These are phyloP conservation scores for Venustampulla echinocandica DNA, from an alignment of 495 filamentous ascomycete genomes.

Conservation along the genomic window DNA sequence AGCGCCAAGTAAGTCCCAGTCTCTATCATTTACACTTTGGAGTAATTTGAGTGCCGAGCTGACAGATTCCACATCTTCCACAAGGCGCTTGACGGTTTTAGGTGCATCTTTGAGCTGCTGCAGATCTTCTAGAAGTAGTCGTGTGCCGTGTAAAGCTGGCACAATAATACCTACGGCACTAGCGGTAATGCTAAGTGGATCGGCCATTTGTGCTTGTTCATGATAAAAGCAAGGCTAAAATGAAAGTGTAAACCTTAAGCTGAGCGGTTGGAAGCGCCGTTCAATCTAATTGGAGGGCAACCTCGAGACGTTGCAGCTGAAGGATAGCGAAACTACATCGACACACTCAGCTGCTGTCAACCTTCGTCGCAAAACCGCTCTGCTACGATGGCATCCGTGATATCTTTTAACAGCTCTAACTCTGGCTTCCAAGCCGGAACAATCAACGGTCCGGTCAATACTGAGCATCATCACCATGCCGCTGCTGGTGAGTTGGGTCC, in stretches of 20 bases:
- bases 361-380: slow-evolving; percentile 12
- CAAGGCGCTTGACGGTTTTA: slow-evolving; percentile 26
- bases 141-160: slow-evolving; percentile 30
- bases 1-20: slow-evolving; percentile 30
- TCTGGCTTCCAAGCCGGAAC: slow-evolving; percentile 25
- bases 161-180: slow-evolving; percentile 29
- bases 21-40: slow-evolving; percentile 26
- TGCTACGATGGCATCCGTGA: slow-evolving; percentile 13
- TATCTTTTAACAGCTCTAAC: slow-evolving; percentile 24
- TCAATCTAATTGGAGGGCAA: slow-evolving; percentile 7
- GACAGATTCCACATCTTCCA: slow-evolving; percentile 27
- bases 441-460: slow-evolving; percentile 26
- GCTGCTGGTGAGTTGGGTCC: slow-evolving; percentile 24
- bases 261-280: slow-evolving; percentile 12
- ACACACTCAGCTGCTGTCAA: slow-evolving; percentile 10
- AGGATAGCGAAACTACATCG: slow-evolving; percentile 8
- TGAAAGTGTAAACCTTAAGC: slow-evolving; percentile 5
- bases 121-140: slow-evolving; percentile 30
- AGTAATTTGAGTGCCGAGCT: slow-evolving; percentile 28
- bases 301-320: slow-evolving; percentile 12
- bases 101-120: slow-evolving; percentile 33
- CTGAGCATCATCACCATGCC: slow-evolving; percentile 25
- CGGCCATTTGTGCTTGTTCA: slow-evolving; percentile 25
- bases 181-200: slow-evolving; percentile 32
- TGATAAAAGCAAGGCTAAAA: slow-evolving; percentile 19